phyloP scores from a whole-genome alignment of 805 yeast genomes.

The Saturnispora quitensis region DNA sequence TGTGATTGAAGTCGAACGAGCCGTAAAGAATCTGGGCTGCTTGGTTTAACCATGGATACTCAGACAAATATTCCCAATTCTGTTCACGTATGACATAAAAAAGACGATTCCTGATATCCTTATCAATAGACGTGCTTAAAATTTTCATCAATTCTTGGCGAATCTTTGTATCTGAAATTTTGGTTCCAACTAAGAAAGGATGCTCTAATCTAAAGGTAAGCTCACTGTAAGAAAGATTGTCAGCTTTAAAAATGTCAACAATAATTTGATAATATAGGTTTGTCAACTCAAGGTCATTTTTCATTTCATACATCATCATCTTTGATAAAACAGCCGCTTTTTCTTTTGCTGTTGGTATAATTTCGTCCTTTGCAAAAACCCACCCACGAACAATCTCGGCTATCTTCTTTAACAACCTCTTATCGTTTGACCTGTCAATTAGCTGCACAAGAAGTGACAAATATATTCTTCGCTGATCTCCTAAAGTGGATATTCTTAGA shows the following conservation, averaged over 20 bases:
- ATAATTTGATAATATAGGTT: conserved; percentile 78
- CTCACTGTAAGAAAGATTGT: conserved; percentile 70
- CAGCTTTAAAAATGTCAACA: conserved; percentile 78
- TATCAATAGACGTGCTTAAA: conserved; percentile 68
- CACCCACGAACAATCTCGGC: conserved; percentile 74
- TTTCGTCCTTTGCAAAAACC: conserved; percentile 77
- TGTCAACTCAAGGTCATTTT: conserved; percentile 74
- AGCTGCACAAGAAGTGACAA: conserved; percentile 78
- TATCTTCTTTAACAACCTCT: conserved; percentile 62
- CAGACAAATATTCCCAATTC: conserved; percentile 93
- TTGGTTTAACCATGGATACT: conserved; percentile 90
- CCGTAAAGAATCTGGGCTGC: conserved; percentile 83
- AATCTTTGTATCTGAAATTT: conserved; percentile 64
- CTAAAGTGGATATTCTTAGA: conserved; percentile 73
- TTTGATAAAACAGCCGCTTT: conserved; percentile 89
- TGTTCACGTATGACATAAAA: conserved; percentile 89
- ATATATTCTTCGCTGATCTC: conserved; percentile 89
- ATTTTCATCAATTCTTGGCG: conserved; percentile 74
- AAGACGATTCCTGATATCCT: conserved; percentile 66
- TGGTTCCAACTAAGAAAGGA: conserved; percentile 90
- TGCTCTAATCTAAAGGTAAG: conserved; percentile 93
- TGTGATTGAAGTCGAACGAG: conserved; percentile 48
- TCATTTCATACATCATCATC: conserved; percentile 85
- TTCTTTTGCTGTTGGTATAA: conserved; percentile 91
- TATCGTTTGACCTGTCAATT: conserved; percentile 80